These are phyloP conservation scores for Byssoonygena ceratinophila DNA, from an alignment of 2,329 filamentous ascomycete genomes.

Conservation along the genomic window DNA sequence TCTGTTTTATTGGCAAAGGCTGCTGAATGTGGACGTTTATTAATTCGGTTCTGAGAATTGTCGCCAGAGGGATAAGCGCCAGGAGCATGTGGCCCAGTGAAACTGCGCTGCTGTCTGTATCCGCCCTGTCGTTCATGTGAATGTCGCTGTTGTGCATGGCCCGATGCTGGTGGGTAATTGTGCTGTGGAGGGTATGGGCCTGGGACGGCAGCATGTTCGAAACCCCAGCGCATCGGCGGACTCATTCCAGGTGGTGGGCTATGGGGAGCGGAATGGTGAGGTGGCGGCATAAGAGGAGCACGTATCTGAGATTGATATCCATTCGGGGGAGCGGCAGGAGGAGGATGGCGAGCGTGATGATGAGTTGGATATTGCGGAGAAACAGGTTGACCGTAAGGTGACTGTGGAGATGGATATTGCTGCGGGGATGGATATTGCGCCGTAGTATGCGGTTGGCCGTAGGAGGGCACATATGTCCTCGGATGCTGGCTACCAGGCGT, in stretches of 20 bases:
- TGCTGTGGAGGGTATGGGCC: constrained; percentile 35
- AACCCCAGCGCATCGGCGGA: constrained; percentile 46
- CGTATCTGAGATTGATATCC: constrained; percentile 17
- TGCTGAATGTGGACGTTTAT: constrained; percentile 30
- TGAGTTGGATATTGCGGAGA: constrained; percentile 15
- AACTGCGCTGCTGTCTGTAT: constrained; percentile 16
- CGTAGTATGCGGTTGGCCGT: constrained; percentile 5
- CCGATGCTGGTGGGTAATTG: constrained; percentile 38
- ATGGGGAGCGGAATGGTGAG: constrained; percentile 16
- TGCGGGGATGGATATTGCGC: constrained; percentile 1
- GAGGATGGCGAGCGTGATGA: constrained; percentile 21
- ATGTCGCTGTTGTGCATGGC: neutral
- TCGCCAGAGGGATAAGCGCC: constrained; percentile 14
- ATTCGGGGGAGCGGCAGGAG: constrained; percentile 13
- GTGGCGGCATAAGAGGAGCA: constrained; percentile 19
- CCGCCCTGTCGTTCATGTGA: constrained; percentile 5
- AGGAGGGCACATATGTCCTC: constrained; percentile 3
- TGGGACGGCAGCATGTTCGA: constrained; percentile 29
- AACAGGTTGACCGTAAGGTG: constrained; percentile 4
- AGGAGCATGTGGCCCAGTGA: constrained; percentile 20
- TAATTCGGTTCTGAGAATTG: constrained; percentile 18
- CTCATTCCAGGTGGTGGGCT: constrained; percentile 41
- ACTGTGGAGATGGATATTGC: constrained; percentile 1
- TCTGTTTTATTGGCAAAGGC: constrained; percentile 1
- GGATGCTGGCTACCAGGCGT: constrained; percentile 16